A percentile compares a stretch with the other conserved stretches of the same genome.
These are phyloP conservation scores for Trifolium dubium DNA, from an alignment of 306 rosid genomes.

Conservation along the genomic window DNA sequence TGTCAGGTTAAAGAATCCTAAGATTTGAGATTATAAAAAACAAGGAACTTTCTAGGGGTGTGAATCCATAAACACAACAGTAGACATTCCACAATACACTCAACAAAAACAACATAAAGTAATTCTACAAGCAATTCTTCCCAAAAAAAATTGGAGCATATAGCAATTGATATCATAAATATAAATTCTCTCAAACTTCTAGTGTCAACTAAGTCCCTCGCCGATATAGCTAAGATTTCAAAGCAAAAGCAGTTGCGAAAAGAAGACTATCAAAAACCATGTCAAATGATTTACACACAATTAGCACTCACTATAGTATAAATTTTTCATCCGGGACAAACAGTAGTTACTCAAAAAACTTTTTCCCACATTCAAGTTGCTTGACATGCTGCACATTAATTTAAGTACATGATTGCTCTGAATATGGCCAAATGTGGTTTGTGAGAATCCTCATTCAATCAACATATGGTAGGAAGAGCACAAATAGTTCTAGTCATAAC, in stretches of 20 bases:
- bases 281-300: conserved; percentile 8
- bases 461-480: conserved; percentile 15
- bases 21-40: no score
- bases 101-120: background rate
- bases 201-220: conserved; percentile 20
- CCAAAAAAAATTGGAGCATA: background rate
- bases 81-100: no score
- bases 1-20: no score
- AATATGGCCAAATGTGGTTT: conserved; percentile 4
- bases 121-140: conserved; percentile 4
- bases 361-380: conserved; percentile 25
- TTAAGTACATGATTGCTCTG: conserved; percentile 17
- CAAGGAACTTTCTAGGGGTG: no score
- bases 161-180: conserved; percentile 15
- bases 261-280: conserved; percentile 9
- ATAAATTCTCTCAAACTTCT: conserved; percentile 7
- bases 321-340: conserved; percentile 2
- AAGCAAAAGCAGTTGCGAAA: background rate
- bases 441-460: conserved; percentile 22
- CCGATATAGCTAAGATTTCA: conserved; percentile 8
- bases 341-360: background rate
- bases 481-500: background rate
- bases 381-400: conserved; percentile 24
- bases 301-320: conserved; percentile 15
- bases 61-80: no score